Evolutionary conservation across 495 filamentous ascomycete species (phyloP), one percentile per base, ranked within the genome.

Genomic region (Podospora tetraspora): DNA sequence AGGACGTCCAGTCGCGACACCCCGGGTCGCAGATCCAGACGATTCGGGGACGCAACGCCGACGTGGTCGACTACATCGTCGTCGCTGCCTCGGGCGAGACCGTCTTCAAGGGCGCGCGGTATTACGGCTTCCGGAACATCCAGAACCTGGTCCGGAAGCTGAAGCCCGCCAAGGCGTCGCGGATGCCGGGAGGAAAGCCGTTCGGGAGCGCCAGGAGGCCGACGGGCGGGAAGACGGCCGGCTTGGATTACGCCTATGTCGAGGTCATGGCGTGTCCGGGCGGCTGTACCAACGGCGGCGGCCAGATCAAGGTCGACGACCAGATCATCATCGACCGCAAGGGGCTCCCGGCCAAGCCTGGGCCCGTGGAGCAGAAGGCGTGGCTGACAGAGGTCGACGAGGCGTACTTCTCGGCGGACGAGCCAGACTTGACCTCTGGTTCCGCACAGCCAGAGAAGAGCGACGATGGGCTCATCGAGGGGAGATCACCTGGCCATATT

Each of bases 221-320:
- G 68, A 72, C 81, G 69, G 76, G 43, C 19, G 43, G 77, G 10
- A 81, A 80, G 67, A 59, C 78, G 13, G 65, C 72, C 3, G 79
- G 80, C 16, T 77, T 84, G 6, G 91, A 95, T 13, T 94, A 92
- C 74, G 87, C 88, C 24, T 98, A 96, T 79, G 92, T 99, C 12
- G 95, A 99, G 75, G 96, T 99, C 37, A 99, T 99, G 95, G 95
- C 95, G 29, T 99, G 95, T 79, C 95, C 95, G 0, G 95, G 96
- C 11, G 95, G 95, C 1, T 99, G 95, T 77, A 99, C 95, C 61
- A 99, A 98, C 74, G 95, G 95, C 0, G 95, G 95, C 24, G 95
- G 95, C 0, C 95, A 99, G 82, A 89, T 99, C 68, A 94, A 96
- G 68, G 88, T 90, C 22, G 91, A 91, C 56, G 95, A 99, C 76